Conservation (phyloP, 768 basidiomycete genomes). For the Termitomyces sp. region DNA sequence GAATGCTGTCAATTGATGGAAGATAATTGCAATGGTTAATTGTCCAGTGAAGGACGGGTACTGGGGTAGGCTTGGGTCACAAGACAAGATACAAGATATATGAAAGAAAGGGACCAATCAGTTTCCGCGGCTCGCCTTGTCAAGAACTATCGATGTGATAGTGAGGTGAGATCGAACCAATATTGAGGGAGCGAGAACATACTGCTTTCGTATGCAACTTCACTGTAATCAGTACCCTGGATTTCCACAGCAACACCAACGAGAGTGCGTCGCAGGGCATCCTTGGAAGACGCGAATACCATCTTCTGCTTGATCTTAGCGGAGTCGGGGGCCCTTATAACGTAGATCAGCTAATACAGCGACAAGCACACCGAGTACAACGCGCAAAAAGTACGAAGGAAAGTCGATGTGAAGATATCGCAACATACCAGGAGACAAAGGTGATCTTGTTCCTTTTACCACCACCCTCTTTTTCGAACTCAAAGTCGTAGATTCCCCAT, state of each 20-base stretch:
- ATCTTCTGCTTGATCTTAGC: conserved; percentile 91
- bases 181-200: conserved; percentile 18
- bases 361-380: not conserved
- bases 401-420: not conserved
- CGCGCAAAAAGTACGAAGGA: not conserved
- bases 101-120: conserved; percentile 9
- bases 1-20: not conserved
- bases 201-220: conserved; percentile 72
- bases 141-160: conserved; percentile 20
- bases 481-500: conserved; percentile 93
- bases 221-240: conserved; percentile 75
- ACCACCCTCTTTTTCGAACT: conserved; percentile 66
- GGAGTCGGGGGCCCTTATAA: conserved; percentile 75
- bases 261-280: conserved; percentile 66
- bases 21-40: not conserved
- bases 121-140: conserved; percentile 24
- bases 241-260: conserved; percentile 77
- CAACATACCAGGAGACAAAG: conserved; percentile 80
- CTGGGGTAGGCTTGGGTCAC: conserved; percentile 5
- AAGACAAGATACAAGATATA: conserved; percentile 5
- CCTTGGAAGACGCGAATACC: conserved; percentile 85
- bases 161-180: not conserved
- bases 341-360: conserved; percentile 17
- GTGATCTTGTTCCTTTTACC: conserved; percentile 83
- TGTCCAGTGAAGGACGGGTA: conserved; percentile 5